Evolutionary conservation across 2,329 filamentous ascomycete species (phyloP).

Genomic region (Clarireedia hainanense): DNA sequence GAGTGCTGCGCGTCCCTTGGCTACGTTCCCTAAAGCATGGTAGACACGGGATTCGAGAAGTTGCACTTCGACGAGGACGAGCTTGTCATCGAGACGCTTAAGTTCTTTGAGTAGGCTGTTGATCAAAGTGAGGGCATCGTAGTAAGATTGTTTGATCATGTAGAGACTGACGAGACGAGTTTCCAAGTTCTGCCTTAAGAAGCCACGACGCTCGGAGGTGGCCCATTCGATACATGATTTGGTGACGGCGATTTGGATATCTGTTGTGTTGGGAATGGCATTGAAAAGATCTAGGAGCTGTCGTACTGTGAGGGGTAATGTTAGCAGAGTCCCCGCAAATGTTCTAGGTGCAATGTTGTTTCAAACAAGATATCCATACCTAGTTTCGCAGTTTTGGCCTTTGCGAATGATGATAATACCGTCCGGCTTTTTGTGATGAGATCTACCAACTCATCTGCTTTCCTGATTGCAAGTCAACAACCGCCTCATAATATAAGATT

Average conservation of each 20-base stretch:
- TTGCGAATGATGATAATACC: conserved; percentile 91
- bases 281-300: conserved; percentile 94
- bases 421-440: conserved; percentile 85
- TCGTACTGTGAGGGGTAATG: conserved; percentile 55
- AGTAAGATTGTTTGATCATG: conserved; percentile 97
- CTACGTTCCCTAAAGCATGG: conserved; percentile 91
- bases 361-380: conserved; percentile 48
- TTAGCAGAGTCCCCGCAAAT: not conserved
- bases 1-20: conserved; percentile 89
- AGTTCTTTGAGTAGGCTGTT: conserved; percentile 93
- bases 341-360: not conserved
- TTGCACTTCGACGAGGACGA: conserved; percentile 95
- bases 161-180: conserved; percentile 87
- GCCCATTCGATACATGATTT: conserved; percentile 99
- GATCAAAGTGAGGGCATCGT: conserved; percentile 93
- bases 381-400: conserved; percentile 97
- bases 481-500: not conserved
- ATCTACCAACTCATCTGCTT: conserved; percentile 76
- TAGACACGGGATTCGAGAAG: conserved; percentile 95
- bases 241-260: conserved; percentile 89
- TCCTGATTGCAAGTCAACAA: conserved; percentile 42
- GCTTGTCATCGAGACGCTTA: conserved; percentile 96
- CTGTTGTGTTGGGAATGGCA: conserved; percentile 86
- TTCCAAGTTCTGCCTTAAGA: conserved; percentile 96
- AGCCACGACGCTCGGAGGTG: conserved; percentile 84